Evolutionary conservation across 441 rosid species (phyloP).

Genomic region (Dalechampia spathulata): DNA sequence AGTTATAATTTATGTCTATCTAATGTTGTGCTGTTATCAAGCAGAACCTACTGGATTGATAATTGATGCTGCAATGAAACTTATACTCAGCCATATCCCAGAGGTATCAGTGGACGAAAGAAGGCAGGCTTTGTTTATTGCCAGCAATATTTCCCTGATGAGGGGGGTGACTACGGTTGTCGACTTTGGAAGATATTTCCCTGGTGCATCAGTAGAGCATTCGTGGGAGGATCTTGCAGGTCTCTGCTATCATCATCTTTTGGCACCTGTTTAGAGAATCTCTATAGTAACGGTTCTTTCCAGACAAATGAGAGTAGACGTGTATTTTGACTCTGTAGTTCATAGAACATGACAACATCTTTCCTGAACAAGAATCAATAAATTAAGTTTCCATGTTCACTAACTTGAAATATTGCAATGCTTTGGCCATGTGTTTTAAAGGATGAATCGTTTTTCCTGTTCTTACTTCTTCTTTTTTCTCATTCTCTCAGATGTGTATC

Average conservation of each 20-base stretch:
- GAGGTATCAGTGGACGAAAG: slow-evolving; percentile 64
- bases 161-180: slow-evolving; percentile 84
- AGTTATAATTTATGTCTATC: too few relatives aligned
- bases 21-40: slow-evolving; percentile 8
- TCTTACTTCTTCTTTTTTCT: slow-evolving; percentile 10
- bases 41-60: slow-evolving; percentile 84
- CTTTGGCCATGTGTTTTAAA: neutral
- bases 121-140: slow-evolving; percentile 75
- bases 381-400: neutral
- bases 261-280: too few relatives aligned
- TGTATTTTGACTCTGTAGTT: neutral
- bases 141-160: slow-evolving; percentile 62
- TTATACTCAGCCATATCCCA: slow-evolving; percentile 44
- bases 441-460: neutral
- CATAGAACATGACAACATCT: neutral
- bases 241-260: slow-evolving; percentile 20
- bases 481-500: slow-evolving; percentile 59
- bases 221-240: slow-evolving; percentile 94
- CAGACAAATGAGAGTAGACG: neutral
- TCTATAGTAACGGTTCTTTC: neutral
- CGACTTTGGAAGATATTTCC: slow-evolving; percentile 81
- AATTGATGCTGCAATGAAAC: slow-evolving; percentile 85
- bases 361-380: neutral
- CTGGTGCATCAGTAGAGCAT: slow-evolving; percentile 53
- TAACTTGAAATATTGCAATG: neutral